Base-by-base conservation (phyloP, 352 stramenopile genomes). In the Thraustotheca clavata region DNA sequence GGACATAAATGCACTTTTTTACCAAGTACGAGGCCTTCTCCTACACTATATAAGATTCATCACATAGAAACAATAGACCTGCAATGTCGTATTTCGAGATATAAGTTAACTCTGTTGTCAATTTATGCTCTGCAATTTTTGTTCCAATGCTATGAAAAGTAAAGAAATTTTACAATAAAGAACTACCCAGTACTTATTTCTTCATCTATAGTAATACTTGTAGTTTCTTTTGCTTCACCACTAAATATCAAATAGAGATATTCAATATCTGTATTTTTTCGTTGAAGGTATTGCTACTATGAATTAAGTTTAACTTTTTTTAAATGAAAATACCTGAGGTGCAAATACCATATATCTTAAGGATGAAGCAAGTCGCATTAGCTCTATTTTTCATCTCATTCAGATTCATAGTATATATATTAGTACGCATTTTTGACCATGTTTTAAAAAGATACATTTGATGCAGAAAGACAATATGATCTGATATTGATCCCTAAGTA, bases 341-440 rank as follows among this genome's bases (percentile, higher is more conserved):
- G 57, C 26, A 54, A 65, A 65, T 24, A 65, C 57, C 57, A 65
- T 54, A 46, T 65, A 65, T 18, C 57, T 26, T 46, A 65, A 35
- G 3, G 80, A 90, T 66, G 90, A 89, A 46, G 89, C 75, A 32
- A 93, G 69, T 38, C 89, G 81, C 80, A 91, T 93, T 62, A 93
- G 69, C 52, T 93, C 82, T 93, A 49, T 16, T 34, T 20, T 16
- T 14, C 31, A 11, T 35, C 35, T 14, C 18, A 57, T 60, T 61
- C 52, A 14, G 20, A 7, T 34, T 3, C n/a, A 71, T 77, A n/a
- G n/a, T n/a, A n/a, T n/a, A n/a, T n/a, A n/a, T n/a, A n/a, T n/a
- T n/a, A n/a, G 66, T 74, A 93, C 81, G 79, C 83, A 91, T 93
- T 57, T 93, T 93, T 27, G 73, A 79, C 83, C 81, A 93, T 67